phyloP scores from a whole-genome alignment of 495 filamentous ascomycete genomes.

The Penicillium flavigenum region DNA sequence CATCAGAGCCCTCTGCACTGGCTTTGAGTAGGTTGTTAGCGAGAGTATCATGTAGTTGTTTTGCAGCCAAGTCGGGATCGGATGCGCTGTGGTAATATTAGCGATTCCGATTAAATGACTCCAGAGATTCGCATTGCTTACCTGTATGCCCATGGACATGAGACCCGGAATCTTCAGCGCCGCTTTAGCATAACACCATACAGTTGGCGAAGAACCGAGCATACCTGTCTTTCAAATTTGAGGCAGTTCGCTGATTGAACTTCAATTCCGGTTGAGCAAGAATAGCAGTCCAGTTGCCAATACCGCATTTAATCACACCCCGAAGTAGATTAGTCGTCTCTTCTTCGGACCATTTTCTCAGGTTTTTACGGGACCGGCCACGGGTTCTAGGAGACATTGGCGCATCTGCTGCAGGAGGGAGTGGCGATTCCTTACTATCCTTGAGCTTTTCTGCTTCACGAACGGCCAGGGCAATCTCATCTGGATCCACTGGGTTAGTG shows the following conservation, averaged over 20 bases:
- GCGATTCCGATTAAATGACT: background rate
- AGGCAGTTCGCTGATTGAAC: constrained; percentile 73
- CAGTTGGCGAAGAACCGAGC: background rate
- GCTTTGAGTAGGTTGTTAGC: constrained; percentile 39
- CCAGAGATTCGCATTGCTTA: constrained; percentile 16
- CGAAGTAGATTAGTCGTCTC: constrained; percentile 75
- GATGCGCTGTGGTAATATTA: constrained; percentile 29
- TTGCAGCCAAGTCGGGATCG: constrained; percentile 50
- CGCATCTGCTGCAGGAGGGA: constrained; percentile 24
- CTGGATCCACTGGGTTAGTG: constrained; percentile 12
- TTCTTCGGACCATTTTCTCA: constrained; percentile 76
- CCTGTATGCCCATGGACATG: constrained; percentile 62
- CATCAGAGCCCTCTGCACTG: constrained; percentile 30
- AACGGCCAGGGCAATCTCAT: constrained; percentile 1
- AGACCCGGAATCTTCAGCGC: constrained; percentile 61
- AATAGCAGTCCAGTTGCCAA: constrained; percentile 87
- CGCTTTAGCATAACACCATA: constrained; percentile 15
- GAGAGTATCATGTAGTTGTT: constrained; percentile 41
- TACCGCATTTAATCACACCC: constrained; percentile 77
- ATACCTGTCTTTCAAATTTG: constrained; percentile 81
- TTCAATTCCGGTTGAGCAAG: constrained; percentile 68
- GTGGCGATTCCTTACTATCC: constrained; percentile 5
- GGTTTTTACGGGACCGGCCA: constrained; percentile 46
- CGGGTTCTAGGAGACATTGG: constrained; percentile 44
- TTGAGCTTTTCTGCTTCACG: constrained; percentile 5